Conservation (phyloP, 2,329 filamentous ascomycete species). For the Fusarium heterosporum region DNA sequence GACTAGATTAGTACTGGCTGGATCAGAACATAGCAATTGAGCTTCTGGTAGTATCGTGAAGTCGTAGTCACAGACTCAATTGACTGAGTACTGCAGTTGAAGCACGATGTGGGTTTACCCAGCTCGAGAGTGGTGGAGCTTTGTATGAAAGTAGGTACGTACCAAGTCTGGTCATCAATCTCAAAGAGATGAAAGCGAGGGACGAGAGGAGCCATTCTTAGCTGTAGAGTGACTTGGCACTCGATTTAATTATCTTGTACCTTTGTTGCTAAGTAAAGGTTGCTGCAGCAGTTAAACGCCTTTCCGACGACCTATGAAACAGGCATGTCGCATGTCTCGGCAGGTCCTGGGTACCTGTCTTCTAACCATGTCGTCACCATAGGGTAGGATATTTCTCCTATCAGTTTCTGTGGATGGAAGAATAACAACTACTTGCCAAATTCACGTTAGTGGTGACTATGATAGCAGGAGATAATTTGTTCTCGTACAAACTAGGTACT, state of each 20-base stretch:
- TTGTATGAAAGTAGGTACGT: slow-evolving; percentile 39
- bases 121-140: slow-evolving; percentile 15
- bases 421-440: not conserved
- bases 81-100: slow-evolving; percentile 1
- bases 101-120: not conserved
- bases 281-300: not conserved
- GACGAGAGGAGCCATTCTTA: slow-evolving; percentile 60
- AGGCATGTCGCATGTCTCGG: not conserved
- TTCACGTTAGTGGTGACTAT: not conserved
- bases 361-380: slow-evolving; percentile 33
- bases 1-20: slow-evolving; percentile 4
- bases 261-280: not conserved
- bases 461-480: not conserved
- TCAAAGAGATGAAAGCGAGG: slow-evolving; percentile 74
- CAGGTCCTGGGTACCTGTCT: not conserved
- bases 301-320: slow-evolving; percentile 27
- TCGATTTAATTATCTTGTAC: not conserved
- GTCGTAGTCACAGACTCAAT: not conserved
- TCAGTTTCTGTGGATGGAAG: not conserved
- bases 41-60: not conserved
- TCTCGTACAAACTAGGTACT: not conserved
- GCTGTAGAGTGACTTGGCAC: not conserved
- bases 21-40: not conserved
- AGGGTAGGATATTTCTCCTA: slow-evolving; percentile 10
- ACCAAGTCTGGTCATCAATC: slow-evolving; percentile 76